phyloP scores from a whole-genome alignment of 805 yeast genomes.

The Hanseniaspora taiwanica region DNA sequence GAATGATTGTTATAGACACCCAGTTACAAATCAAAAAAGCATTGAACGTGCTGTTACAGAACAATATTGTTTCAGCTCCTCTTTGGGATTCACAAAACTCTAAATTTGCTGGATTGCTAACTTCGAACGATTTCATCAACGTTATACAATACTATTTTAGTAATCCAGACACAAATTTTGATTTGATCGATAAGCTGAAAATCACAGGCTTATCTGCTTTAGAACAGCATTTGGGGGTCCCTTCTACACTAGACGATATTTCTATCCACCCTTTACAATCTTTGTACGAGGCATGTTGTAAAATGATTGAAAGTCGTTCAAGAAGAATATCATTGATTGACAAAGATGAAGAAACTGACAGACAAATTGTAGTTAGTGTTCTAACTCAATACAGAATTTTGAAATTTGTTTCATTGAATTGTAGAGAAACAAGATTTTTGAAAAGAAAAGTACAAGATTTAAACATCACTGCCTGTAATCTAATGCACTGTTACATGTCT shows the following conservation, averaged over 20 bases:
- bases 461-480: constrained; percentile 40
- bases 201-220: constrained; percentile 76
- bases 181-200: constrained; percentile 73
- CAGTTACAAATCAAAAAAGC: constrained; percentile 82
- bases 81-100: constrained; percentile 87
- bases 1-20: constrained; percentile 88
- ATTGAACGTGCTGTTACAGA: constrained; percentile 76
- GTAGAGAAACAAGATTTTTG: constrained; percentile 83
- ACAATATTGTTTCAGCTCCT: constrained; percentile 92
- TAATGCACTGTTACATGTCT: constrained; percentile 75
- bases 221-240: constrained; percentile 77
- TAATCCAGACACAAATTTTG: constrained; percentile 66
- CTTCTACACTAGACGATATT: constrained; percentile 61
- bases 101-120: constrained; percentile 85
- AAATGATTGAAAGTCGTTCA: constrained; percentile 79
- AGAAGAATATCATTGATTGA: constrained; percentile 91
- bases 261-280: constrained; percentile 86
- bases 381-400: constrained; percentile 91
- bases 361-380: constrained; percentile 91
- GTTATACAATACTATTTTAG: constrained; percentile 91
- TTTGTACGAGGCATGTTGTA: constrained; percentile 82
- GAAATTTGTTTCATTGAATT: constrained; percentile 89
- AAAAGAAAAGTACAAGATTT: constrained; percentile 62
- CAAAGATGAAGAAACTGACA: constrained; percentile 78
- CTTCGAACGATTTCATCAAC: constrained; percentile 85